Conservation (phyloP, 805 yeast species). For the Lachancea dasiensis region DNA sequence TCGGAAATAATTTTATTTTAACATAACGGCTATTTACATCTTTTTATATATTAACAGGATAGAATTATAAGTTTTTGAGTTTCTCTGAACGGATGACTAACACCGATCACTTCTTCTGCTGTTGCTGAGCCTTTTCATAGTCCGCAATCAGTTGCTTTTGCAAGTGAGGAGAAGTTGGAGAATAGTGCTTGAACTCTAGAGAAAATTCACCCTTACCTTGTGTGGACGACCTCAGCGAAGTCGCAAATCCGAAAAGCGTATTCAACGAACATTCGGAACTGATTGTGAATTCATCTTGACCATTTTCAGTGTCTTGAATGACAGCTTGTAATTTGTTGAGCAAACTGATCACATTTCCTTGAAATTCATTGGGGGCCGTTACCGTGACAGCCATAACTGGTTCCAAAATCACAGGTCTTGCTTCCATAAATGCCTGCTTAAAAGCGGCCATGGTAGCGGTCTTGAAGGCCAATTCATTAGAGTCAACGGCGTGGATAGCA, state of each 20-base stretch:
- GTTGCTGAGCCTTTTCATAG: slow-evolving; percentile 52
- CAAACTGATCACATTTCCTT: slow-evolving; percentile 85
- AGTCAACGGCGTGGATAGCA: slow-evolving; percentile 94
- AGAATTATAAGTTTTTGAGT: neutral
- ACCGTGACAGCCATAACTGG: slow-evolving; percentile 94
- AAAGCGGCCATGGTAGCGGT: slow-evolving; percentile 90
- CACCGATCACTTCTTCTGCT: slow-evolving; percentile 29
- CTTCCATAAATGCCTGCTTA: slow-evolving; percentile 78
- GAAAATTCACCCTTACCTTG: slow-evolving; percentile 99
- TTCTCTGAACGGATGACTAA: too few relatives aligned
- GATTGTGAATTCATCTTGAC: slow-evolving; percentile 88
- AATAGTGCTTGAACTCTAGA: slow-evolving; percentile 86
- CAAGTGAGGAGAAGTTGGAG: slow-evolving; percentile 84
- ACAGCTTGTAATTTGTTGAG: slow-evolving; percentile 89
- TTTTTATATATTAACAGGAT: slow-evolving; percentile 3
- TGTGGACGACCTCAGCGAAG: slow-evolving; percentile 89
- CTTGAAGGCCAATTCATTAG: slow-evolving; percentile 91
- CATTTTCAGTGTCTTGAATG: slow-evolving; percentile 90
- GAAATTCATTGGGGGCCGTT: slow-evolving; percentile 95
- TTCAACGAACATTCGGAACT: slow-evolving; percentile 95
- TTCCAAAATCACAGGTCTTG: slow-evolving; percentile 85
- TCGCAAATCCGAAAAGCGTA: slow-evolving; percentile 93
- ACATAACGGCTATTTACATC: slow-evolving; percentile 13
- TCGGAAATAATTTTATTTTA: slow-evolving; percentile 2
- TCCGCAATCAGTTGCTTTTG: slow-evolving; percentile 88